Evolutionary conservation across 257 asterid genomes (phyloP), one percentile per base, ranked within the genome.

Genomic region (Primulina tabacum): DNA sequence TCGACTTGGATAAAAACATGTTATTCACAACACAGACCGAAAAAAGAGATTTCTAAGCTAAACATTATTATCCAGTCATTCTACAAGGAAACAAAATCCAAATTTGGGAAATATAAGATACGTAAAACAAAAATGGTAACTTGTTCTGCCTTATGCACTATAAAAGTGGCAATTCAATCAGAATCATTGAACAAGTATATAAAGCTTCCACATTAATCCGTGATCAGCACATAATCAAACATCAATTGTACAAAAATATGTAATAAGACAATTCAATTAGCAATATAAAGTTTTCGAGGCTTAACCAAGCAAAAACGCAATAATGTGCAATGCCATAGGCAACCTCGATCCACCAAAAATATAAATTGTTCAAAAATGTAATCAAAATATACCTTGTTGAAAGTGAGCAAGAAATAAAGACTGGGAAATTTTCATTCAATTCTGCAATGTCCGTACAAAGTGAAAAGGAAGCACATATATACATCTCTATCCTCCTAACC

Each of bases 231-330:
- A 37, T 2, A 35, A 69, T 16, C 2, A 26, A 68, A 69, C 75
- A 73, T 10, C 75, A 73, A 53, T 52, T 17, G 56, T 35, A 64
- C 64, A 18, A 66, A 71, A 12, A 14, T 2, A 32, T 29, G 61
- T 40, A 62, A 73, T 57, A 65, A 71, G 16, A 40, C 37, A 26
- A 67, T 11, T 67, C 57, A 70, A 72, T 66, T 71, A 66, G 70
- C 35, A 30, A 67, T 10, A 34, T 40, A 8, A 70, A 14, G 56
- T 18, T 47, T 47, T 16, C 56, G 26, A 24, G 26, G 26, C 26
- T 24, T 16, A 14, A 47, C 56, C 2, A 47, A 47, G 7, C 7
- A 47, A 47, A 47, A 47, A 47, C 2, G 2, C 2, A 14, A 47
- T 47, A 14, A 47, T 1, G 20, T 5, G 68, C 33, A 9, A 64